These are phyloP conservation scores for Kluyveromyces dobzhanskii DNA, from an alignment of 805 yeast genomes.

Conservation along the genomic window DNA sequence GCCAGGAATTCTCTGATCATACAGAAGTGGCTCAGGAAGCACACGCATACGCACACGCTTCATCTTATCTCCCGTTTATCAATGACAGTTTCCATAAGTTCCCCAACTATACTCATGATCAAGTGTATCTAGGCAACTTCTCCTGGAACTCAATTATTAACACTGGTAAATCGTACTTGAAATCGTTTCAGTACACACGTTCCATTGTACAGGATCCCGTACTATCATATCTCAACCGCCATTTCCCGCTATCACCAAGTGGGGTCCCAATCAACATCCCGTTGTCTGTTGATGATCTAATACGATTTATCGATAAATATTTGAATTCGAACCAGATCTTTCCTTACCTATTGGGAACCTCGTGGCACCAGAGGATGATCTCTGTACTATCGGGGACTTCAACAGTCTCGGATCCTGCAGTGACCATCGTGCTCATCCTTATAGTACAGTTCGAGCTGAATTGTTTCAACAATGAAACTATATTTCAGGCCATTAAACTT, in stretches of 20 bases:
- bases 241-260: constrained; percentile 8
- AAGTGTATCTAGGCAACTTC: constrained; percentile 18
- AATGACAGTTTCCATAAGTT: constrained; percentile 22
- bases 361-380: constrained; percentile 3
- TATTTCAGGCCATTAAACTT: constrained; percentile 21
- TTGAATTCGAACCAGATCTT: constrained; percentile 7
- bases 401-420: constrained; percentile 10
- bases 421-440: constrained; percentile 14
- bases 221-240: constrained; percentile 6
- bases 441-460: constrained; percentile 26
- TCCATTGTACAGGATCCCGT: constrained; percentile 8
- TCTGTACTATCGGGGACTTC: constrained; percentile 1
- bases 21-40: background rate
- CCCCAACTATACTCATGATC: constrained; percentile 13
- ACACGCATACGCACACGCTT: background rate
- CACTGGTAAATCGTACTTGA: background rate
- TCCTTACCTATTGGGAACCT: constrained; percentile 5
- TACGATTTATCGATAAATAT: constrained; percentile 4
- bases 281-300: constrained; percentile 3
- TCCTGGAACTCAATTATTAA: constrained; percentile 18
- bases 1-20: too few species aligned
- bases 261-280: constrained; percentile 7
- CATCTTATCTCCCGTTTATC: constrained; percentile 16
- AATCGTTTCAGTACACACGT: constrained; percentile 2
- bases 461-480: constrained; percentile 20